A percentile compares a stretch with the other conserved stretches of the same genome.
Evolutionary conservation across 169 alveolate species (phyloP).

Genomic region (Cryptosporidium parvum): DNA sequence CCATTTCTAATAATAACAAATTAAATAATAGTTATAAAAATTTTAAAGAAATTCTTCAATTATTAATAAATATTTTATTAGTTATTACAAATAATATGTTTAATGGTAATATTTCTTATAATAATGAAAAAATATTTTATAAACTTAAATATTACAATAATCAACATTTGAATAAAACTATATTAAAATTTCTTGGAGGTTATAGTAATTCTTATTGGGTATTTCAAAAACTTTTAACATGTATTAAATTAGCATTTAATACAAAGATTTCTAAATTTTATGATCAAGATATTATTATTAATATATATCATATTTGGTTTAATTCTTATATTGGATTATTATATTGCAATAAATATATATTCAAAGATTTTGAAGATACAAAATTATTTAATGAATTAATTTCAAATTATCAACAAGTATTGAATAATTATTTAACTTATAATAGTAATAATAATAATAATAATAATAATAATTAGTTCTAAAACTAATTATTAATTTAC

Average conservation of each 20-base stretch:
- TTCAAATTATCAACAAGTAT: neutral
- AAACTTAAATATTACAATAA: slow-evolving; percentile 3
- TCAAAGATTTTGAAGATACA: slow-evolving; percentile 3
- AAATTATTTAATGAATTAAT: neutral
- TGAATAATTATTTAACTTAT: neutral
- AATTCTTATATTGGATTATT: slow-evolving; percentile 34
- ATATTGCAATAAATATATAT: neutral
- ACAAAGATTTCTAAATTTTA: slow-evolving; percentile 1
- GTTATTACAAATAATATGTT: slow-evolving; percentile 3
- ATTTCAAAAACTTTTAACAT: slow-evolving; percentile 15
- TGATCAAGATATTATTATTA: neutral
- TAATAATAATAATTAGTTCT: too few species aligned
- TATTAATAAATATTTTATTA: neutral
- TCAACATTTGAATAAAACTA: neutral
- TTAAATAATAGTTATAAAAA: neutral
- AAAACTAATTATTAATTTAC: too few species aligned
- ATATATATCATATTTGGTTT: neutral
- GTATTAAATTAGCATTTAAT: slow-evolving; percentile 7
- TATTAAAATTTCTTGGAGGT: slow-evolving; percentile 51
- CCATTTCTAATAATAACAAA: neutral
- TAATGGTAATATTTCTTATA: neutral
- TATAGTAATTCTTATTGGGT: slow-evolving; percentile 20
- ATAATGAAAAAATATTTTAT: neutral
- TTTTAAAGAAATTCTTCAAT: neutral
- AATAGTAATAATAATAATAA: too few species aligned